phyloP scores from a whole-genome alignment of 148 eudicot genomes.

The Silene uniflora region DNA sequence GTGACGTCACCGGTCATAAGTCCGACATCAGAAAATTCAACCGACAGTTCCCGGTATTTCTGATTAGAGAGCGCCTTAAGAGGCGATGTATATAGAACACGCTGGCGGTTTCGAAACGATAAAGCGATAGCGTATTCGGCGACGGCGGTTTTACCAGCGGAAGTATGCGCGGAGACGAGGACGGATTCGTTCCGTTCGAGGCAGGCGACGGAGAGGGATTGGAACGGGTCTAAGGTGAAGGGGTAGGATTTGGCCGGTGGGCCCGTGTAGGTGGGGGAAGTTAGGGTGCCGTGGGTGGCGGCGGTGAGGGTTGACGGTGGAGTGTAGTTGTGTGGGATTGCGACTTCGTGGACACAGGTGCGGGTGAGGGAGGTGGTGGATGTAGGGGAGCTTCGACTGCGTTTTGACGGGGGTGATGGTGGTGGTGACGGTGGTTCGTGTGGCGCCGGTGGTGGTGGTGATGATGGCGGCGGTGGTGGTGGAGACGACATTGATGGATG shows the following conservation, averaged over 20 bases:
- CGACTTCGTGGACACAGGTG: constrained; percentile 93
- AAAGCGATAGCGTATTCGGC: constrained; percentile 97
- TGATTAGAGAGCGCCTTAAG: constrained; percentile 89
- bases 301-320: constrained; percentile 31
- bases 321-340: constrained; percentile 57
- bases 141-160: constrained; percentile 92
- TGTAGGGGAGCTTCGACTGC: constrained; percentile 15
- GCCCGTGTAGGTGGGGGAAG: constrained; percentile 58
- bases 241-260: constrained; percentile 60
- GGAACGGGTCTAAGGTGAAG: constrained; percentile 85
- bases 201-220: constrained; percentile 73
- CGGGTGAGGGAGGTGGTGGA: constrained; percentile 31
- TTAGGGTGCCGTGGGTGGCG: constrained; percentile 62
- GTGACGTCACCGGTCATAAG: constrained; percentile 98
- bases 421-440: background rate
- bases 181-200: constrained; percentile 84
- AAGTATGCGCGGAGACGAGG: constrained; percentile 90
- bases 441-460: background rate
- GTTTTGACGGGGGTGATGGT: constrained; percentile 23
- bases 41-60: constrained; percentile 78
- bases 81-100: constrained; percentile 90
- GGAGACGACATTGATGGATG: background rate
- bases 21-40: constrained; percentile 87
- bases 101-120: constrained; percentile 77
- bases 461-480: too few species aligned